Evolutionary conservation across 768 basidiomycete species (phyloP), one percentile per base, ranked within the genome.

Genomic region (Piloderma croceum): DNA sequence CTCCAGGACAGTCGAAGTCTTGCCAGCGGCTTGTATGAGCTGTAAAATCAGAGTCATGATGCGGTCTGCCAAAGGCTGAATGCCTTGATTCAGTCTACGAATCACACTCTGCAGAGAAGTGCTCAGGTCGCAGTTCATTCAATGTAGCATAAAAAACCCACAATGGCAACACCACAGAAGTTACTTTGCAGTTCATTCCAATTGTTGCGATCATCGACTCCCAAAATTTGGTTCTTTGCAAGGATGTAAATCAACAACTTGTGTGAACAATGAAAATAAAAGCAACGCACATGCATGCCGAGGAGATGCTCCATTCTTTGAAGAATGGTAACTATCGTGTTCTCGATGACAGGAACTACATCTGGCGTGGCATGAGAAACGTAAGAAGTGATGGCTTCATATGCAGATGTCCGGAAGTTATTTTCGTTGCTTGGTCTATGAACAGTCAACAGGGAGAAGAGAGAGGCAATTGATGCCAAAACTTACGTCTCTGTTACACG

Each of bases 141-240:
- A 36, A 10, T 21, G 5, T 6, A 31, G 5, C 31, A 34, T 6
- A 24, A 17, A 13, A 25, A 24, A 68, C 87, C 57, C 56, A 90
- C 90, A 40, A 90, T 86, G 39, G 89, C 72, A 34, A 96, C 87
- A 49, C 84, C 81, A 60, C 92, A 96, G 51, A 97, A 74, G 65
- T 94, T 96, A 64, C 90, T 84, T 60, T 96, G 93, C 19, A 99
- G 73, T 59, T 99, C 94, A 56, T 96, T 96, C 92, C 94, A 96
- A 68, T 96, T 99, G 64, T 92, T 93, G 47, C 90, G 82, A 57
- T 99, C 96, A 62, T 99, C 96, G 13, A 82, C 71, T 32, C 96
- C 96, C 27, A 99, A 70, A 42, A 98, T 85, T 65, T 98, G 93
- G 60, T 87, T 90, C 80, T 93, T 52, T n/a, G n/a, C n/a, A 11